Percentiles rank a stretch among this genome's conserved stretches.
Evolutionary conservation across 441 rosid genomes (phyloP).

Genomic region (Hypseocharis bilobata): DNA sequence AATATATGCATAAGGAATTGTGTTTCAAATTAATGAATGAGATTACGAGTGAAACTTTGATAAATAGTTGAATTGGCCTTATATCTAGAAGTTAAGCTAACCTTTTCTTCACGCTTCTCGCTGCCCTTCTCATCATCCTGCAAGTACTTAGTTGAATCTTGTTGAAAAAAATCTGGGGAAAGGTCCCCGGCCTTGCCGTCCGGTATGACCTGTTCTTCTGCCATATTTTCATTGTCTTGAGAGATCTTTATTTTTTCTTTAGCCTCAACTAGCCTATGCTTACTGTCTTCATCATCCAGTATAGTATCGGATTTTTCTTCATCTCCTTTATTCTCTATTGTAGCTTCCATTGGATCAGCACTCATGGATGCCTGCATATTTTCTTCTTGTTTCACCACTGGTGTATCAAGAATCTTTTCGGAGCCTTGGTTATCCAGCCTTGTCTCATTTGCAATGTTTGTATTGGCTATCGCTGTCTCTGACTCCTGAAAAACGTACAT

Average conservation of each 20-base stretch:
- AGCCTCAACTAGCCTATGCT: background rate
- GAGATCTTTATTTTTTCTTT: background rate
- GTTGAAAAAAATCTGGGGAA: background rate
- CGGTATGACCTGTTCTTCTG: background rate
- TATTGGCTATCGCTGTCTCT: too few relatives aligned
- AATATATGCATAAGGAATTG: background rate
- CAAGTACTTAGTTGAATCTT: background rate
- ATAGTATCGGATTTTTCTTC: background rate
- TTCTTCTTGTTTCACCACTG: slow-evolving; percentile 2
- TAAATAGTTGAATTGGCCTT: background rate
- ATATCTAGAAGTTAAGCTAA: background rate
- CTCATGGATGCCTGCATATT: background rate
- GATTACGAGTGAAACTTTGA: background rate
- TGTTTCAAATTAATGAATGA: background rate
- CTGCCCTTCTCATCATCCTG: background rate
- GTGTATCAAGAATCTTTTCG: too few relatives aligned
- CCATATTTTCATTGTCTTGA: background rate
- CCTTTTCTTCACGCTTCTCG: background rate
- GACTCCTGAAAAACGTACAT: too few relatives aligned
- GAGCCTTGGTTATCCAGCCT: too few relatives aligned
- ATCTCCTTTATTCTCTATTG: background rate
- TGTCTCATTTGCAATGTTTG: too few relatives aligned
- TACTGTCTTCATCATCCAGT: background rate
- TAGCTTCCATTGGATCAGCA: background rate
- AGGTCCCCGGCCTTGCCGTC: background rate